Conservation (phyloP, 2,329 filamentous ascomycete genomes). For the Diaporthe velutina region DNA sequence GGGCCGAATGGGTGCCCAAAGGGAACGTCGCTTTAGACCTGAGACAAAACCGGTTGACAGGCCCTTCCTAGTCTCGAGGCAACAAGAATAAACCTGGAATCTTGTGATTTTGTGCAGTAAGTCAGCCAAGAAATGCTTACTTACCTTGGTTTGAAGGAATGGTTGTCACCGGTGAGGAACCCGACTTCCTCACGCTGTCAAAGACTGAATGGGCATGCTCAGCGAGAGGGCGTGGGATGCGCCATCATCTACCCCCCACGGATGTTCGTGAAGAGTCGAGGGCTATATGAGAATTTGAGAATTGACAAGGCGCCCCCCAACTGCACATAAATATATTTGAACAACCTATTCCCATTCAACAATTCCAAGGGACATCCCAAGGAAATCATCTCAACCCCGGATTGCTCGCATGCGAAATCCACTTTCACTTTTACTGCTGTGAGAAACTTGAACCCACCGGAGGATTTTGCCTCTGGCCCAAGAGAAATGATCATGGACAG, state of each 20-base stretch:
- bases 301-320: no score
- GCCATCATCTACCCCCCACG: no score
- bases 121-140: neutral
- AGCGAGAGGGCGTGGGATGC: neutral
- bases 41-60: conserved; percentile 1
- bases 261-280: neutral
- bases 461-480: neutral
- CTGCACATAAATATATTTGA: no score
- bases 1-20: neutral
- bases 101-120: neutral
- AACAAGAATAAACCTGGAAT: neutral
- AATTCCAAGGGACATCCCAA: neutral
- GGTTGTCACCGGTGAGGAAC: neutral
- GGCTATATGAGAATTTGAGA: neutral
- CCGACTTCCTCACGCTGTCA: neutral
- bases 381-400: neutral
- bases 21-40: neutral
- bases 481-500: neutral
- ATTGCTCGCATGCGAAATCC: no score
- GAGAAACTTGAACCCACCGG: neutral
- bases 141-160: neutral
- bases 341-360: neutral
- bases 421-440: neutral
- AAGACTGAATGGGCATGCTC: neutral
- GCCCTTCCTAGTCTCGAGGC: neutral